A percentile compares a stretch with the other conserved stretches of the same genome.
Conservation (phyloP, 225 moss, liverwort and hornwort genomes). For the Physcomitrellopsis africana region DNA sequence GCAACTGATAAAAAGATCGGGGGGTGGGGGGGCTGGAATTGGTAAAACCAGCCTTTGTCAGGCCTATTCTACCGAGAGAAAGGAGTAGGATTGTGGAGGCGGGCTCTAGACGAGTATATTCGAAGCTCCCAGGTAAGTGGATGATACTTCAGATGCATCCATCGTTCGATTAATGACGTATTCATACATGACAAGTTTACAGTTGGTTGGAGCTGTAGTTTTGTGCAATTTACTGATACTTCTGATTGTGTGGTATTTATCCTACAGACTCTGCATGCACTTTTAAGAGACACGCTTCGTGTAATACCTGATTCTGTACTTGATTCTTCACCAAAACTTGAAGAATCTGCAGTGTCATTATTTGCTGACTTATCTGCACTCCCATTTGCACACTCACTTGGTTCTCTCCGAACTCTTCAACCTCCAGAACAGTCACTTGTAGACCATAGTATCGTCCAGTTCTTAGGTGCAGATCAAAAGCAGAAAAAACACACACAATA, state of each 20-base stretch:
- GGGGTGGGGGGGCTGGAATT: not conserved
- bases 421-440: not conserved
- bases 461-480: slow-evolving; percentile 9
- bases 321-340: slow-evolving; percentile 46
- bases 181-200: not conserved
- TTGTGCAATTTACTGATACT: slow-evolving; percentile 9
- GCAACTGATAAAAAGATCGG: slow-evolving; percentile 14
- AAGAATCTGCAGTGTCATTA: slow-evolving; percentile 20
- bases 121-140: slow-evolving; percentile 48
- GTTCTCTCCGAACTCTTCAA: slow-evolving; percentile 25
- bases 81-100: slow-evolving; percentile 63
- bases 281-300: slow-evolving; percentile 51
- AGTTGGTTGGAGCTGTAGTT: slow-evolving; percentile 4
- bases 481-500: no score
- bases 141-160: not conserved
- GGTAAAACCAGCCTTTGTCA: slow-evolving; percentile 53
- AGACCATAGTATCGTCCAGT: slow-evolving; percentile 22
- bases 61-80: slow-evolving; percentile 61
- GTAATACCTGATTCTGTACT: slow-evolving; percentile 60
- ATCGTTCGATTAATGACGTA: not conserved
- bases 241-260: slow-evolving; percentile 15
- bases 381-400: slow-evolving; percentile 34
- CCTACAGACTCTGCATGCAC: slow-evolving; percentile 48
- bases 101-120: slow-evolving; percentile 61
- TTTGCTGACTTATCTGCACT: slow-evolving; percentile 46